phyloP scores from a whole-genome alignment of 495 filamentous ascomycete species.

The Trichoderma reesei region DNA sequence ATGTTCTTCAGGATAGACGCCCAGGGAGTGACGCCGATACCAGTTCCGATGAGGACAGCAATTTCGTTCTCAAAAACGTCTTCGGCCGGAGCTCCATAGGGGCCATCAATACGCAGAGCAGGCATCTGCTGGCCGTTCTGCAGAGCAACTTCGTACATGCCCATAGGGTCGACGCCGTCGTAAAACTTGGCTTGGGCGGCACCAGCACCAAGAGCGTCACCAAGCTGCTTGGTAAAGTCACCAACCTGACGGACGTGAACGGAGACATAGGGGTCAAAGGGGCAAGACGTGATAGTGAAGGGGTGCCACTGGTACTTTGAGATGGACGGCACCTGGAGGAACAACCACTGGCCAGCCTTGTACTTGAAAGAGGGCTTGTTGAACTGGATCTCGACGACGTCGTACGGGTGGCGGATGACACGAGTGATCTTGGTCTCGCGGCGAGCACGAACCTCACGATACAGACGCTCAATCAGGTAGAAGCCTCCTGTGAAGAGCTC shows the following conservation, averaged over 20 bases:
- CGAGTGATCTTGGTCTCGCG: constrained; percentile 81
- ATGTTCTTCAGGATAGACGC: constrained; percentile 97
- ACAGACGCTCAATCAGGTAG: constrained; percentile 82
- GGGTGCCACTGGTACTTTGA: constrained; percentile 93
- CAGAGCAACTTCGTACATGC: constrained; percentile 97
- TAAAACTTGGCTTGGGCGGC: constrained; percentile 72
- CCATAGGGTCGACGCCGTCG: constrained; percentile 82
- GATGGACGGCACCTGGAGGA: constrained; percentile 84
- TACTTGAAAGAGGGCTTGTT: constrained; percentile 93
- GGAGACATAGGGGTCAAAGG: constrained; percentile 86
- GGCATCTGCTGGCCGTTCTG: constrained; percentile 90
- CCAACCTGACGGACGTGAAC: constrained; percentile 94
- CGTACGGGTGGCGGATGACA: constrained; percentile 95
- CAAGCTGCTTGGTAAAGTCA: constrained; percentile 83
- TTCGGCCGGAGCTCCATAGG: constrained; percentile 94
- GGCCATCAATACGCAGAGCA: constrained; percentile 78
- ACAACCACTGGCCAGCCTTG: constrained; percentile 96
- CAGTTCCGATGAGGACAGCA: constrained; percentile 90
- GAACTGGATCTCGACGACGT: constrained; percentile 96
- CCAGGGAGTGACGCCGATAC: constrained; percentile 97
- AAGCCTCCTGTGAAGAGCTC: constrained; percentile 79
- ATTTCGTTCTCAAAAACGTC: constrained; percentile 98
- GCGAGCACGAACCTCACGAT: constrained; percentile 76
- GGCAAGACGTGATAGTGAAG: constrained; percentile 98
- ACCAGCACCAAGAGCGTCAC: constrained; percentile 88